Conservation (phyloP, 305 asterid species). For the Coffea humblotiana region DNA sequence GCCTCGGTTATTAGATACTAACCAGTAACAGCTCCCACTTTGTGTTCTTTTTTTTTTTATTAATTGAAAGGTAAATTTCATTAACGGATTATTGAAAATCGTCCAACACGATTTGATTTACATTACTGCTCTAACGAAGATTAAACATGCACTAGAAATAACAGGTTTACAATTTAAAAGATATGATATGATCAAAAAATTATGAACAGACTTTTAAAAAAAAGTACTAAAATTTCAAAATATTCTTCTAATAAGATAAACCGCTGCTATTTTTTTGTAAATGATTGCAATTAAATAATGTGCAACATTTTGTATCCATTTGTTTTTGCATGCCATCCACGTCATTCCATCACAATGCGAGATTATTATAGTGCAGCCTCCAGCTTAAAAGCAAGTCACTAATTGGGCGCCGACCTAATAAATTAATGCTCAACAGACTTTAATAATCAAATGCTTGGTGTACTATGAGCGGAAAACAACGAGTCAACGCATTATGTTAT, state of each 20-base stretch:
- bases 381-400: background rate
- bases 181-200: too few species aligned
- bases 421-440: constrained; percentile 2
- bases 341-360: constrained; percentile 3
- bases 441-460: background rate
- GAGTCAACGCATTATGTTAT: background rate
- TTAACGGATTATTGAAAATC: too few species aligned
- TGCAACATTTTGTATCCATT: background rate
- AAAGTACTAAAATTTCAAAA: too few species aligned
- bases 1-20: background rate
- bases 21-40: too few species aligned
- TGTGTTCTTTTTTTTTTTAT: too few species aligned
- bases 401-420: background rate
- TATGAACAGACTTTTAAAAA: too few species aligned
- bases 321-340: constrained; percentile 4
- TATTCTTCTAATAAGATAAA: too few species aligned
- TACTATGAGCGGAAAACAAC: background rate
- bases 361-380: background rate
- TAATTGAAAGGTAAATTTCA: too few species aligned
- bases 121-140: too few species aligned
- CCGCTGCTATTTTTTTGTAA: background rate
- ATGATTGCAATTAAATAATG: constrained; percentile 11
- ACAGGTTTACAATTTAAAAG: too few species aligned
- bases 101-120: too few species aligned
- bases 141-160: too few species aligned